Percentiles rank a stretch among this genome's conserved stretches.
Conservation (phyloP, 805 yeast species). For the Saccharomycopsis babjevae region DNA sequence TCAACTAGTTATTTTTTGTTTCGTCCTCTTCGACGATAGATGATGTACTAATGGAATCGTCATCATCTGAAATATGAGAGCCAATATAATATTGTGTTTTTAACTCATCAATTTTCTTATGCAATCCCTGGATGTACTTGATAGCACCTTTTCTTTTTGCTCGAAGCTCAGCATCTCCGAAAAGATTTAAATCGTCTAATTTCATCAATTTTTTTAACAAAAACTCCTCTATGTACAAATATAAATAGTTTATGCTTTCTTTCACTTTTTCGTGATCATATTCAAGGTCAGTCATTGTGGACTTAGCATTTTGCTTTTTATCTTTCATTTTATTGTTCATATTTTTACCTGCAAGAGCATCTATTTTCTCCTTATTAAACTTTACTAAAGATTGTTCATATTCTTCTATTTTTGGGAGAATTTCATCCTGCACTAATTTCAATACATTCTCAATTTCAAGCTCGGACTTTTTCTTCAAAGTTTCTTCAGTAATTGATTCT, state of each 20-base stretch:
- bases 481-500: background rate
- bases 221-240: constrained; percentile 49
- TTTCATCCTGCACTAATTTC: background rate
- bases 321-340: background rate
- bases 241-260: constrained; percentile 9
- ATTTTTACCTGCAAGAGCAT: background rate
- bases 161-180: constrained; percentile 40
- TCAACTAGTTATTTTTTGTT: background rate
- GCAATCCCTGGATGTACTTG: constrained; percentile 48
- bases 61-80: background rate
- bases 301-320: background rate
- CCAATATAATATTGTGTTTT: constrained; percentile 9
- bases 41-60: background rate
- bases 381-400: constrained; percentile 5
- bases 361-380: background rate
- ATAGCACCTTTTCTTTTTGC: constrained; percentile 49
- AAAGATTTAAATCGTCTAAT: constrained; percentile 53
- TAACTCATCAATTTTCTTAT: constrained; percentile 41
- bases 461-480: background rate
- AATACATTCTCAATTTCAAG: background rate
- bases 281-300: background rate
- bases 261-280: constrained; percentile 4
- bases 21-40: background rate
- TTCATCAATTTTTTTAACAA: constrained; percentile 55
- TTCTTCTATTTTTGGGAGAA: constrained; percentile 9